Base-by-base conservation (phyloP, 208 protist genomes). In the Trypanosoma vivax region DNA sequence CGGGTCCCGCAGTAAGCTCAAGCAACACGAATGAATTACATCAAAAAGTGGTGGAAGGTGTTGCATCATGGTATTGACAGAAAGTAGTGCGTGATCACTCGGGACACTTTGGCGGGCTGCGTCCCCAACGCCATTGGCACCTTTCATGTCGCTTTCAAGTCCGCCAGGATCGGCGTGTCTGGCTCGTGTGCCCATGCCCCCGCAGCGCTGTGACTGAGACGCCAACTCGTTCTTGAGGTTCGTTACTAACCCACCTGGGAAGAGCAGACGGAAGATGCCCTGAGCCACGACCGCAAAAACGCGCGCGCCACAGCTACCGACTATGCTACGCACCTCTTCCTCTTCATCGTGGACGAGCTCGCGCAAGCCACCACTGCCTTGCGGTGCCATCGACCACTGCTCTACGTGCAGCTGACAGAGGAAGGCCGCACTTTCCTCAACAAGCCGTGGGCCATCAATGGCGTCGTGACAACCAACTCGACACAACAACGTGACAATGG, bases 271-370 rank as follows among this genome's bases (percentile, higher is more conserved):
- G 19, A 81, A 54, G 24, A 60, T 69, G 3, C 63, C 63, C 18
- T 79, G 67, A 13, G 38, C 60, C 27, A 77, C 35, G 6, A 48
- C 54, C 31, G 43, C 40, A 47, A 80, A 80, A 25, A 64, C 50
- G 29, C 33, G 43, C 13, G 68, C 71, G 2, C 61, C 73, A 39
- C 75, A 76, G 11, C 55, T 21, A 14, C 65, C 59, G 10, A 68
- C 63, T 9, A 74, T 43, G 37, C 60, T 65, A n/a, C 78, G 79
- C 34, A 90, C 75, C 47, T 90, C 82, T 9, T 69, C 60, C 31
- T 90, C 82, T 13, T 81, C 74, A 50, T 88, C 75, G 14, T 70
- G 28, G 7, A 53, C 31, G 4, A 60, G 18, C 34, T 49, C 51
- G 14, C 35, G 24, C 14, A 68, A 30, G 29, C 18, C 2, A 19